Conservation (phyloP, 306 rosid genomes). For the Prunus dulcis region DNA sequence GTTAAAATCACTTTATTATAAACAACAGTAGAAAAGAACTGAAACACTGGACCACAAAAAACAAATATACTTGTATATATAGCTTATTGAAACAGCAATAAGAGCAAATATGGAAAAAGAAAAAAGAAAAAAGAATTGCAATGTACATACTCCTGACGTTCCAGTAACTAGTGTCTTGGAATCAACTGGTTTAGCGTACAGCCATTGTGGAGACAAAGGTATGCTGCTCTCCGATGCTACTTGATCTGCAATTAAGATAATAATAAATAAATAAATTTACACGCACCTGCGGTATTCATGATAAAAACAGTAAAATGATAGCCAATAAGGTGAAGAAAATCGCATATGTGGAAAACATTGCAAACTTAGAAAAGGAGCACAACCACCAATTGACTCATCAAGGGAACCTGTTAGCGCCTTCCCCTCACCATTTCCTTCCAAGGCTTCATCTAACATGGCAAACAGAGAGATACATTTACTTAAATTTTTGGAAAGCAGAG, state of each 20-base stretch:
- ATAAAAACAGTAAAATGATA: background rate
- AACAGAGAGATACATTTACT: background rate
- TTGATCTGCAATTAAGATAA: slow-evolving; percentile 47
- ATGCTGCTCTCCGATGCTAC: slow-evolving; percentile 50
- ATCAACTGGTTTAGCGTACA: slow-evolving; percentile 61
- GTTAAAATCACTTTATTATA: too few species aligned
- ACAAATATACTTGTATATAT: background rate
- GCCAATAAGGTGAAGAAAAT: background rate
- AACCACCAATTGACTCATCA: slow-evolving; percentile 53
- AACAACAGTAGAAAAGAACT: background rate
- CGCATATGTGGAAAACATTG: background rate
- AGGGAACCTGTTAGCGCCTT: slow-evolving; percentile 40
- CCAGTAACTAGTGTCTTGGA: slow-evolving; percentile 38
- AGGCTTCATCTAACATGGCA: slow-evolving; percentile 44
- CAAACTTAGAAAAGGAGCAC: background rate
- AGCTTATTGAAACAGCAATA: background rate
- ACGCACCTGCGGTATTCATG: background rate
- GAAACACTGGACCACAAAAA: background rate
- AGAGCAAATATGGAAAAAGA: background rate
- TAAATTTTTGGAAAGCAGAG: background rate
- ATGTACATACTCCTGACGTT: slow-evolving; percentile 42
- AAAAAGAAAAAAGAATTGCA: background rate
- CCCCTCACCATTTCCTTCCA: slow-evolving; percentile 43
- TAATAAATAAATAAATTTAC: background rate
- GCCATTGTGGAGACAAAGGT: slow-evolving; percentile 80